Evolutionary conservation across 192 early-diverging fungal species (phyloP).

Genomic region (Geosiphon pyriformis): DNA sequence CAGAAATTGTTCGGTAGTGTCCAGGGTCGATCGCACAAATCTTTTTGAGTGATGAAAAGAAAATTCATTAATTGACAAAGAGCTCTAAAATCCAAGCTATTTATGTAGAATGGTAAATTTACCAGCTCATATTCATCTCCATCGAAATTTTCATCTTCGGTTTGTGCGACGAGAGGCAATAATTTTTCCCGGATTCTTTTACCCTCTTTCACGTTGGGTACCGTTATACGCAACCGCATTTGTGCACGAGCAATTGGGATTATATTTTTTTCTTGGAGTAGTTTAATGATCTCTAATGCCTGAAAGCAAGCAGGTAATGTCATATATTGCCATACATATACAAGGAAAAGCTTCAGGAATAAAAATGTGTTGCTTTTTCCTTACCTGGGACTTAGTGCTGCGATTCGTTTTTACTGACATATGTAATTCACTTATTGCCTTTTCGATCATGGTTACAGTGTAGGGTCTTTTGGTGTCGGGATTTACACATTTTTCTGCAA

Average conservation of each 20-base stretch:
- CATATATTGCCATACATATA: not conserved
- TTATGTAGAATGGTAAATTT: constrained; percentile 4
- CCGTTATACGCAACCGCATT: constrained; percentile 80
- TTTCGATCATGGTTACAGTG: constrained; percentile 97
- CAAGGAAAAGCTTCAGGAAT: not conserved
- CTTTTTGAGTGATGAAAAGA: constrained; percentile 34
- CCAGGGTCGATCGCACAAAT: constrained; percentile 88
- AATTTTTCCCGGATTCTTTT: constrained; percentile 84
- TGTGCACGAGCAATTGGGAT: constrained; percentile 93
- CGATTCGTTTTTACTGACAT: constrained; percentile 84
- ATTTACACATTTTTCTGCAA: constrained; percentile 94
- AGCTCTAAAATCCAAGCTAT: constrained; percentile 3
- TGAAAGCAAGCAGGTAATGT: constrained; percentile 30
- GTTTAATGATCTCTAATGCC: constrained; percentile 92
- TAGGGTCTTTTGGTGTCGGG: constrained; percentile 92
- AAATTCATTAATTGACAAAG: constrained; percentile 28
- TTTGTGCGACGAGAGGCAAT: constrained; percentile 47
- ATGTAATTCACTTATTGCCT: constrained; percentile 92
- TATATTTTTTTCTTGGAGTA: constrained; percentile 80
- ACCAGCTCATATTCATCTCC: constrained; percentile 84
- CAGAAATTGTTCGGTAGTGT: constrained; percentile 78
- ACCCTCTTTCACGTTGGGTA: constrained; percentile 73
- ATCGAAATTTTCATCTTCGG: constrained; percentile 73
- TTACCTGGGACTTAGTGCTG: constrained; percentile 80
- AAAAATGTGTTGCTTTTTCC: no score